Conservation (phyloP, 83 land plant species). For the Picea mariana region DNA sequence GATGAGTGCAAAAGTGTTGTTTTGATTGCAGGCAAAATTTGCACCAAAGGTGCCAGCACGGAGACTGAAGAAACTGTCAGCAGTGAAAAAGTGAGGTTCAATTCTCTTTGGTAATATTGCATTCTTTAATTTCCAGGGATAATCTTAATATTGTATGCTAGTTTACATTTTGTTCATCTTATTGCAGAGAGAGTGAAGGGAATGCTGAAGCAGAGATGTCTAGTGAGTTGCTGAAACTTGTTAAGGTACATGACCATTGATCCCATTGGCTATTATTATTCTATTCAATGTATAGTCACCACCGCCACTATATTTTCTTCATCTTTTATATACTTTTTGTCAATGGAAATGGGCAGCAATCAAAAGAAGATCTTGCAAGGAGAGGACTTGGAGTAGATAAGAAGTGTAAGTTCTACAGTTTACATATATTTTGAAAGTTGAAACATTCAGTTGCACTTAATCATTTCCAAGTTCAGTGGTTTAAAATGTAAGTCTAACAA, state of each 20-base stretch:
- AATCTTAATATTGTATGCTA: not conserved
- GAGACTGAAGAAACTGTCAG: constrained; percentile 1
- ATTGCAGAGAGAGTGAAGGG: constrained; percentile 10
- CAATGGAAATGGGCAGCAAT: constrained; percentile 15
- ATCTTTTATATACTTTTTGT: not conserved
- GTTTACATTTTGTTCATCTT: not conserved
- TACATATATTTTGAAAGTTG: not conserved
- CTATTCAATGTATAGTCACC: not conserved
- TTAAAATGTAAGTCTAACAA: not conserved
- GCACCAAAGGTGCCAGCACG: constrained; percentile 13
- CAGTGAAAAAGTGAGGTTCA: constrained; percentile 8
- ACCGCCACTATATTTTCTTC: not conserved
- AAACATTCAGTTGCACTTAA: not conserved
- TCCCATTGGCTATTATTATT: not conserved
- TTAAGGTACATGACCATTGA: constrained; percentile 9
- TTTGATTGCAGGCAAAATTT: constrained; percentile 17
- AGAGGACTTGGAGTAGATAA: constrained; percentile 4
- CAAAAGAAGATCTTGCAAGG: constrained; percentile 2
- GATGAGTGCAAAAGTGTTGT: not conserved
- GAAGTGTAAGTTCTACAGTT: constrained; percentile 11
- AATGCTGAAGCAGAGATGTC: constrained; percentile 3
- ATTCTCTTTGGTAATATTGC: not conserved
- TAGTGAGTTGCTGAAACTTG: constrained; percentile 15
- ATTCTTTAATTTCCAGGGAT: not conserved
- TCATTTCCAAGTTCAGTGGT: not conserved